Base-by-base conservation (phyloP, 176 grass and related monocot genomes). In the Eleusine indica region DNA sequence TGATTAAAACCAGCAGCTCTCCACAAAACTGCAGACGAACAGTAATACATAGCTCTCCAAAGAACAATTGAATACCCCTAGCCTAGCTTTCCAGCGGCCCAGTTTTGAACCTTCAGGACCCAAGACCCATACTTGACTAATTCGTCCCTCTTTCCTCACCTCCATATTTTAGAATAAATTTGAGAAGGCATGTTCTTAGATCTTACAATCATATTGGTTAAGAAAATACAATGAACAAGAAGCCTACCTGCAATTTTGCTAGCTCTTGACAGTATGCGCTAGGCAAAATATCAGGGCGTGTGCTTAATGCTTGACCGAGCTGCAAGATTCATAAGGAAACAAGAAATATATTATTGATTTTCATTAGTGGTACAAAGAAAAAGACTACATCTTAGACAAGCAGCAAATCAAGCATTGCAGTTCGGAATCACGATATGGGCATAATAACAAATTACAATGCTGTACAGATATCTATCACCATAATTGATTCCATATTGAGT, bases 241-340 rank as follows among this genome's bases (percentile, higher is more conserved):
- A 22, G 32, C 0, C 15, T 86, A 98, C 93, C 93, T 98, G 96
- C 82, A 98, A 70, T 65, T 93, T 93, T 40, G 93, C 91, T 71
- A 98, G 96, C 79, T 98, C 93, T 85, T 92, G 87, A 80, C 96
- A 98, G 82, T 98, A 98, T 52, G 89, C 89, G 82, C 66, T 90
- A 12, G 96, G 91, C 73, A 98, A 86, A 74, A 98, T 98, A 90
- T 98, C 96, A 69, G 91, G 68, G 28, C 85, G 85, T 37, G 96
- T 98, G 89, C 96, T 98, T 77, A 98, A 82, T 85, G 96, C 96
- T 68, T 98, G 96, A 51, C 96, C 96, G 68, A 98, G 91, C 93
- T 98, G 80, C 43, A 81, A 81, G 21, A 3, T 73, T 51, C 5
- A n/a, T 75, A 77, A 77, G 56, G 51, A 82, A 49, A 46, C 21